Evolutionary conservation across 176 grass and related monocot genomes (phyloP).

Genomic region (Pontederia paniculata): DNA sequence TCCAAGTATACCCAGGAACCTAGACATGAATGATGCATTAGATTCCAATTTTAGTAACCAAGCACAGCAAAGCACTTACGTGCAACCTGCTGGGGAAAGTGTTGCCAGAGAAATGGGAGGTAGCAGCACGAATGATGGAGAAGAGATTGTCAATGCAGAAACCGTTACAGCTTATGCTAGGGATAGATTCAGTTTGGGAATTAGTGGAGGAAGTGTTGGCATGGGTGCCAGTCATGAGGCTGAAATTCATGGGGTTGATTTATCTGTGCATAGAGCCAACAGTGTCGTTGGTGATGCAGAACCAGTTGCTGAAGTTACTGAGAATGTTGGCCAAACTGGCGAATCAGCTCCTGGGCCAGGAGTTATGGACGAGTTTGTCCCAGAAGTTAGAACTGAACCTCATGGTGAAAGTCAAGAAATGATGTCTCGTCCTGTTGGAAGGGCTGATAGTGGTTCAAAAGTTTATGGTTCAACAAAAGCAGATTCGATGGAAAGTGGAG

Average conservation of each 20-base stretch:
- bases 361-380: slow-evolving; percentile 71
- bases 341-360: slow-evolving; percentile 81
- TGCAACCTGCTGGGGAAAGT: slow-evolving; percentile 73
- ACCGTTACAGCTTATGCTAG: slow-evolving; percentile 53
- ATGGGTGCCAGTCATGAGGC: slow-evolving; percentile 98
- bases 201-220: slow-evolving; percentile 91
- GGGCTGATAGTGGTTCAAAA: slow-evolving; percentile 94
- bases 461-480: slow-evolving; percentile 68
- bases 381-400: slow-evolving; percentile 50
- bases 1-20: slow-evolving; percentile 50
- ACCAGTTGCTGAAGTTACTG: slow-evolving; percentile 74
- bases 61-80: slow-evolving; percentile 74
- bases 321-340: slow-evolving; percentile 90
- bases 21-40: slow-evolving; percentile 71
- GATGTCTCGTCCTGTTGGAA: slow-evolving; percentile 58
- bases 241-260: slow-evolving; percentile 90
- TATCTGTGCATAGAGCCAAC: slow-evolving; percentile 71
- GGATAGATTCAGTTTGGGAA: slow-evolving; percentile 77
- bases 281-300: slow-evolving; percentile 81
- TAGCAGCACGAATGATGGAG: slow-evolving; percentile 94
- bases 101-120: slow-evolving; percentile 77
- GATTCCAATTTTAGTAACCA: slow-evolving; percentile 94
- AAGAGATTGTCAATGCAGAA: slow-evolving; percentile 89
- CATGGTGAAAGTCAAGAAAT: slow-evolving; percentile 87
- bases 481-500: slow-evolving; percentile 89